Evolutionary conservation across 2,329 filamentous ascomycete species (phyloP).

Genomic region (Monilinia polystroma): DNA sequence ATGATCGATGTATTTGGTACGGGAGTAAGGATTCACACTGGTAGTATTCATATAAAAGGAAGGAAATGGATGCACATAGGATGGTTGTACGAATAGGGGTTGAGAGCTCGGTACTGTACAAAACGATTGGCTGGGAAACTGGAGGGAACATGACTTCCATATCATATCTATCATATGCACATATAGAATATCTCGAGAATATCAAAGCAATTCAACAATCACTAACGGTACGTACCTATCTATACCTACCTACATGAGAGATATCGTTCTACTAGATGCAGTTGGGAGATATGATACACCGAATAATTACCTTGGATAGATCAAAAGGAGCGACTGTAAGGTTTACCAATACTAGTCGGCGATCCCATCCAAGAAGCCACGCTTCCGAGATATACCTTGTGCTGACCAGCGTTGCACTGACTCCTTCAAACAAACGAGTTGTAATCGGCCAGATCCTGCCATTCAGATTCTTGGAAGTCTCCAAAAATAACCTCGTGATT

Average conservation of each 20-base stretch:
- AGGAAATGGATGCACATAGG: neutral
- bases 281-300: neutral
- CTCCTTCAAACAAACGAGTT: neutral
- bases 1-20: constrained; percentile 10
- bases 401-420: neutral
- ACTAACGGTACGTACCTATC: no score
- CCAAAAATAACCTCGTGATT: neutral
- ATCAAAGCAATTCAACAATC: neutral
- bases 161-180: neutral
- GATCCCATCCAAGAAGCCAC: neutral
- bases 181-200: neutral
- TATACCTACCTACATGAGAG: no score
- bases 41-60: neutral
- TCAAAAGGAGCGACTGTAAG: neutral
- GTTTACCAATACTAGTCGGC: neutral
- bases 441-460: neutral
- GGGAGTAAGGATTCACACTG: neutral
- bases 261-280: neutral
- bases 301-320: neutral
- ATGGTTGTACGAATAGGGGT: neutral
- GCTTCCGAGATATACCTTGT: neutral
- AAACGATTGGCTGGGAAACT: neutral
- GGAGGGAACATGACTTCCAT: neutral
- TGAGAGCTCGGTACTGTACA: neutral
- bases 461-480: neutral